A percentile compares a stretch with the other conserved stretches of the same genome.
These are phyloP conservation scores for Termitomyces sp. DNA, from an alignment of 1,284 basidiomycete genomes.

Conservation along the genomic window DNA sequence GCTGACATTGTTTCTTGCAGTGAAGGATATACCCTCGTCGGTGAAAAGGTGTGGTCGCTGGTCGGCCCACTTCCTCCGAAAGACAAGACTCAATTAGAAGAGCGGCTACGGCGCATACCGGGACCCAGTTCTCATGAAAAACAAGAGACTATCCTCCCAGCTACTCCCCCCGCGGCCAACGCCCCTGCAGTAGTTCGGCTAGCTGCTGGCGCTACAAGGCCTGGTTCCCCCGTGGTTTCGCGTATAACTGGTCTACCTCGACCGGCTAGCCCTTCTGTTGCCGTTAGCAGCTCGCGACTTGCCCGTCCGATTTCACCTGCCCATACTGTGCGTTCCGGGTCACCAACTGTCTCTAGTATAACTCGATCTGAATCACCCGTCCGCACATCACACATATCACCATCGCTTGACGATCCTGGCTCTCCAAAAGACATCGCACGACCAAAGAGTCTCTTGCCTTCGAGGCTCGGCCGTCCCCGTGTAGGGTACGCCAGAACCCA, in stretches of 20 bases:
- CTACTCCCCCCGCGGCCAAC: slow-evolving; percentile 20
- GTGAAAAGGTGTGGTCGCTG: slow-evolving; percentile 81
- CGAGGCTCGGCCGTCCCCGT: slow-evolving; percentile 61
- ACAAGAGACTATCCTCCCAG: slow-evolving; percentile 27
- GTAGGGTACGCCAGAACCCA: slow-evolving; percentile 30
- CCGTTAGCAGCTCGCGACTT: slow-evolving; percentile 45
- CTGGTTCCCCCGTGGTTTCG: slow-evolving; percentile 48
- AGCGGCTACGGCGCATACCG: slow-evolving; percentile 78
- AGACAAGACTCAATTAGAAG: slow-evolving; percentile 89
- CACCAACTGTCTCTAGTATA: slow-evolving; percentile 39
- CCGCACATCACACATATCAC: slow-evolving; percentile 26
- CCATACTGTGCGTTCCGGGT: slow-evolving; percentile 41
- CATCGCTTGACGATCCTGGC: slow-evolving; percentile 26
- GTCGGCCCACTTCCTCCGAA: slow-evolving; percentile 78
- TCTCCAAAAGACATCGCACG: slow-evolving; percentile 46
- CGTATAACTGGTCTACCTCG: slow-evolving; percentile 47
- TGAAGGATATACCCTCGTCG: slow-evolving; percentile 79
- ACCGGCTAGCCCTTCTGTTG: slow-evolving; percentile 56
- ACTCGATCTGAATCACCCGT: slow-evolving; percentile 48
- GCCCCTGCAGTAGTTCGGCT: slow-evolving; percentile 46
- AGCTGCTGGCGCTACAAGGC: slow-evolving; percentile 40
- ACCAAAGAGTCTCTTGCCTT: slow-evolving; percentile 64
- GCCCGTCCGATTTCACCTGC: slow-evolving; percentile 62
- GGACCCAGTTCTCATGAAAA: slow-evolving; percentile 54
- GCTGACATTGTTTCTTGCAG: slow-evolving; percentile 32